Conservation (phyloP, 2,329 filamentous ascomycete species). For the Ascosphaera apis region DNA sequence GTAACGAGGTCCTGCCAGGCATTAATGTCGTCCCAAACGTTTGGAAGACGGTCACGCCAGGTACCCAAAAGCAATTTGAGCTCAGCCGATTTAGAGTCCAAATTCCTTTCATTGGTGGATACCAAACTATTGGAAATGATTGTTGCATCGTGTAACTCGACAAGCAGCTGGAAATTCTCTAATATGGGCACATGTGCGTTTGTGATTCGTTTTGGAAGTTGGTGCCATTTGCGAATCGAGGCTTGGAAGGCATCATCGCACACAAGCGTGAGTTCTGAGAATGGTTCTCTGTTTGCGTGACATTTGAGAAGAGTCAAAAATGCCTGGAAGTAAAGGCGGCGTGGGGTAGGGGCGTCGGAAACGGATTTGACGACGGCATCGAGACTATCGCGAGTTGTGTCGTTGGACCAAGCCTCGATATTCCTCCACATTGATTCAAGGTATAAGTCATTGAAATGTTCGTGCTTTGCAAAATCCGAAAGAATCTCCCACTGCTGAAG, state of each 20-base stretch:
- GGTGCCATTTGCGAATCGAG: conserved; percentile 96
- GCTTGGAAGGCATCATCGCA: conserved; percentile 96
- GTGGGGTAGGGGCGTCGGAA: conserved; percentile 86
- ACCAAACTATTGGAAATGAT: conserved; percentile 84
- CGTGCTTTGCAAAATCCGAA: conserved; percentile 93
- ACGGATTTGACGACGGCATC: conserved; percentile 90
- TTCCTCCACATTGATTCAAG: conserved; percentile 91
- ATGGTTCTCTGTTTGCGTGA: conserved; percentile 67
- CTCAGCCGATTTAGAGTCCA: conserved; percentile 88
- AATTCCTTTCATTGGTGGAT: conserved; percentile 58
- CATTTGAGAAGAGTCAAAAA: conserved; percentile 94
- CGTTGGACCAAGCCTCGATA: conserved; percentile 79
- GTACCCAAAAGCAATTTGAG: conserved; percentile 81
- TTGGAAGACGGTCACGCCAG: conserved; percentile 87
- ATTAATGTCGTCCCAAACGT: conserved; percentile 98
- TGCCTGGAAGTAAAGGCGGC: conserved; percentile 89
- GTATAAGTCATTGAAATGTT: conserved; percentile 91
- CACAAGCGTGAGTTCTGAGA: conserved; percentile 59
- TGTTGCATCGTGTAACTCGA: conserved; percentile 92
- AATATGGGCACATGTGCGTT: conserved; percentile 87
- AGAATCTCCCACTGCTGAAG: conserved; percentile 98
- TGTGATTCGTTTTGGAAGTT: conserved; percentile 79
- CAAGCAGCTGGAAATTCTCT: conserved; percentile 93
- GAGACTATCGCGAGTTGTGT: conserved; percentile 67
- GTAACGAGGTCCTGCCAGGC: conserved; percentile 99